These are phyloP conservation scores for Symbiodinium pilosum DNA, from an alignment of 73 alveolate genomes.

Conservation along the genomic window DNA sequence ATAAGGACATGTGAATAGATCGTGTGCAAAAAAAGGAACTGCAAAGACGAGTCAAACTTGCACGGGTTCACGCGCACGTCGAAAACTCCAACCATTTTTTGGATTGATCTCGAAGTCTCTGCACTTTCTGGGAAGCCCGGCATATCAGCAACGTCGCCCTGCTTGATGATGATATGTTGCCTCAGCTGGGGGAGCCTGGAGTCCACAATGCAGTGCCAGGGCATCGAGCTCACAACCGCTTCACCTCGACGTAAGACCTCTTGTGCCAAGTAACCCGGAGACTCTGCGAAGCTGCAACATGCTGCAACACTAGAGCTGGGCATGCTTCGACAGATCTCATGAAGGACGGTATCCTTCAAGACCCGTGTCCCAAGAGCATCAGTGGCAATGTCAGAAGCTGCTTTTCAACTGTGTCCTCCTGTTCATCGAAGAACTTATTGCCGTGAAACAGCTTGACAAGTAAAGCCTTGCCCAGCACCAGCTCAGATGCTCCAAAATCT, in stretches of 20 bases:
- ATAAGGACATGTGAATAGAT: no score
- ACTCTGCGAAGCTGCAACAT: neutral
- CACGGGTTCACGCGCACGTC: no score
- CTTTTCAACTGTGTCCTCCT: neutral
- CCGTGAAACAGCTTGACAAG: neutral
- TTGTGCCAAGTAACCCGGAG: neutral
- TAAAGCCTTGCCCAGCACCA: neutral
- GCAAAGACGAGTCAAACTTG: no score
- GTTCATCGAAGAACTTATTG: neutral
- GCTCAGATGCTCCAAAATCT: neutral
- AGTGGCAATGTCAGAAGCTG: neutral
- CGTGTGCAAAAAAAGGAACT: no score
- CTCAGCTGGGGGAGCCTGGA: neutral
- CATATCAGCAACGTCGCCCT: neutral
- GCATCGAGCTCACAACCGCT: neutral
- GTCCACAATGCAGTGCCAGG: neutral
- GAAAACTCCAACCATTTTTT: no score
- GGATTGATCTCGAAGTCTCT: neutral
- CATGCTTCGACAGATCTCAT: neutral
- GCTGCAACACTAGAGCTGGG: neutral
- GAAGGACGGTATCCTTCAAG: neutral
- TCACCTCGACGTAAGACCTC: neutral
- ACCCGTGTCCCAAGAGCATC: neutral
- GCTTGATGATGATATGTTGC: constrained; percentile 1
- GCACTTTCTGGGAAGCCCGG: neutral